These are phyloP conservation scores for Phytophthora niederhauseri DNA, from an alignment of 352 stramenopile species.

Conservation along the genomic window DNA sequence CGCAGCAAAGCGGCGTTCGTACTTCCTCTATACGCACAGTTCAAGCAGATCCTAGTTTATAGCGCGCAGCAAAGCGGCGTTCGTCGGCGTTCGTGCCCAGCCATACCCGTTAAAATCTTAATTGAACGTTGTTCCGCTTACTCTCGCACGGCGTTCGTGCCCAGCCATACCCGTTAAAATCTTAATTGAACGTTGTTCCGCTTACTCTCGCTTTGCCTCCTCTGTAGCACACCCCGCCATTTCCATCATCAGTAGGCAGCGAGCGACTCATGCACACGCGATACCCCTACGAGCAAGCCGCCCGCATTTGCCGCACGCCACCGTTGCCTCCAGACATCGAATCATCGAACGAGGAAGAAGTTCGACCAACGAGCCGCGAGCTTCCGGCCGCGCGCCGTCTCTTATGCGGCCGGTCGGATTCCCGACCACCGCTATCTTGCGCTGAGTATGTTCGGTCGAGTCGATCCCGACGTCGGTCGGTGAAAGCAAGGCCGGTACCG, in stretches of 20 bases:
- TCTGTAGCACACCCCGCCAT: neutral
- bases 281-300: neutral
- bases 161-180: conserved; percentile 26
- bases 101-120: conserved; percentile 25
- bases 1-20: too few relatives aligned
- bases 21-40: too few relatives aligned
- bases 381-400: conserved; percentile 13
- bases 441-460: conserved; percentile 5
- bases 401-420: conserved; percentile 25
- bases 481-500: neutral
- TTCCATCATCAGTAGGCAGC: neutral
- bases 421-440: neutral
- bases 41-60: too few relatives aligned
- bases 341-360: conserved; percentile 12
- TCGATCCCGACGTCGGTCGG: conserved; percentile 6
- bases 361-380: conserved; percentile 19
- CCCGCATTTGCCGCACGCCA: neutral
- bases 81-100: conserved; percentile 21
- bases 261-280: neutral
- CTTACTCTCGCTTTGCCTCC: neutral
- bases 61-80: too few relatives aligned
- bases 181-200: conserved; percentile 23
- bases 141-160: conserved; percentile 18
- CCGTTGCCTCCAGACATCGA: neutral
- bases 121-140: conserved; percentile 21